These are phyloP conservation scores for Lobosporangium transversale DNA, from an alignment of 192 early-diverging fungal species.

Conservation along the genomic window DNA sequence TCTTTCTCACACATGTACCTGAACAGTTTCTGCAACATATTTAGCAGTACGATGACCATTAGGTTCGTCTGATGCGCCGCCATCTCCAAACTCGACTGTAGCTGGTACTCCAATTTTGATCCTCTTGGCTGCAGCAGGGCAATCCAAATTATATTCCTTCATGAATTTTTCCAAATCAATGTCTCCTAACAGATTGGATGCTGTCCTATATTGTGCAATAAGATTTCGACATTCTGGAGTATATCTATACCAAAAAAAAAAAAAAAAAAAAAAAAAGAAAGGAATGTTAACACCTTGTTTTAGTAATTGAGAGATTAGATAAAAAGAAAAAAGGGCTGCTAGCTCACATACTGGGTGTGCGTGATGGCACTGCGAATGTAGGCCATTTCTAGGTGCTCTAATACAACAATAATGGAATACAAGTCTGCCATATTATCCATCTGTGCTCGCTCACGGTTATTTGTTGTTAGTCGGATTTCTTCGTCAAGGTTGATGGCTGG, in stretches of 20 bases:
- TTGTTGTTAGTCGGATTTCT: conserved; percentile 84
- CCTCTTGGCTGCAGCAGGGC: conserved; percentile 86
- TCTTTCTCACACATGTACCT: too few species aligned
- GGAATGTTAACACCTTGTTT: too few species aligned
- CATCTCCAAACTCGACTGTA: conserved; percentile 90
- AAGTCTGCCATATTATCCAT: conserved; percentile 94
- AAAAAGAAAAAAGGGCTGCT: too few species aligned
- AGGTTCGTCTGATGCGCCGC: conserved; percentile 51
- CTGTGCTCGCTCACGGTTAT: conserved; percentile 86
- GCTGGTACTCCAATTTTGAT: conserved; percentile 96
- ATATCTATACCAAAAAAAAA: too few species aligned
- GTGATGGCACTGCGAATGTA: conserved; percentile 90
- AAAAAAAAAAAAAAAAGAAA: too few species aligned
- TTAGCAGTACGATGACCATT: conserved; percentile 71
- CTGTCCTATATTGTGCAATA: conserved; percentile 92
- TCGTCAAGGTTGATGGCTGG: conserved; percentile 53
- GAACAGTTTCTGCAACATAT: conserved; percentile 82
- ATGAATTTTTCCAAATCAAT: conserved; percentile 80
- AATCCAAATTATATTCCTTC: conserved; percentile 83
- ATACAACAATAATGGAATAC: conserved; percentile 89
- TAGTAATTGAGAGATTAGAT: too few species aligned
- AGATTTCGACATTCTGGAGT: conserved; percentile 90
- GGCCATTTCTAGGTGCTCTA: conserved; percentile 92
- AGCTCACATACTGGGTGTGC: conserved; percentile 81
- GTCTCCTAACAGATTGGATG: conserved; percentile 70